Base-by-base conservation (phyloP, 352 stramenopile species). In the Pilasporangium apinafurcum region DNA sequence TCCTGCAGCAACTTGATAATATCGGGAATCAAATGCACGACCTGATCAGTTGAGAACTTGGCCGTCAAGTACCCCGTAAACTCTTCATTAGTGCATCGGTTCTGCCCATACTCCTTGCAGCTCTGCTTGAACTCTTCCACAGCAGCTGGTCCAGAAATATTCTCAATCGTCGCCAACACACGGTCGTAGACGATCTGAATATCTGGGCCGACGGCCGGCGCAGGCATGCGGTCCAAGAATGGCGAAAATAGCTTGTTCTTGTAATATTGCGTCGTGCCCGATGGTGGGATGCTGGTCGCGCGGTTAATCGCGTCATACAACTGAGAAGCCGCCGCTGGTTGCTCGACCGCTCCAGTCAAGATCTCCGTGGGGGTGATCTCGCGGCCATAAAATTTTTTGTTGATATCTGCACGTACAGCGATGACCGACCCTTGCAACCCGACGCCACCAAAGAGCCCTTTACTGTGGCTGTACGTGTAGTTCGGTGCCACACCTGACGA, bases 401-500 rank as follows among this genome's bases (percentile, higher is more conserved):
- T 95, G 32, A 95, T 67, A 39, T 92, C 80, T 14, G 62, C 51
- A 13, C 80, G 76, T 16, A 78, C 77, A 3, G 80, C 71, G 47
- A 95, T 95, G 16, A 64, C 83, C 33, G 80, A 89, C 8, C 80
- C 83, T 47, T 95, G 80, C 17, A 95, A 60, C 5, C 71, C 73
- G 18, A 92, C 65, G 32, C 83, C 83, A n/a, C 74, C 83, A 48
- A 89, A 95, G 1, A 95, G 61, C 1, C 83, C 83, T 55, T 92
- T 92, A 61, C 76, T 90, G 55, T 92, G 78, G 56, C 65, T 85
- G 64, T 95, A 95, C 52, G 74, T 92, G 62, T 92, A 95, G 72
- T 91, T 95, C 20, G 80, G 75, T 10, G 73, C 74, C 20, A 95
- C 50, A 30, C 83, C 83, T 35, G 71, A 79, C 5, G 76, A 45